Conservation (phyloP, 768 basidiomycete species). For the Paxillus ammoniavirescens region DNA sequence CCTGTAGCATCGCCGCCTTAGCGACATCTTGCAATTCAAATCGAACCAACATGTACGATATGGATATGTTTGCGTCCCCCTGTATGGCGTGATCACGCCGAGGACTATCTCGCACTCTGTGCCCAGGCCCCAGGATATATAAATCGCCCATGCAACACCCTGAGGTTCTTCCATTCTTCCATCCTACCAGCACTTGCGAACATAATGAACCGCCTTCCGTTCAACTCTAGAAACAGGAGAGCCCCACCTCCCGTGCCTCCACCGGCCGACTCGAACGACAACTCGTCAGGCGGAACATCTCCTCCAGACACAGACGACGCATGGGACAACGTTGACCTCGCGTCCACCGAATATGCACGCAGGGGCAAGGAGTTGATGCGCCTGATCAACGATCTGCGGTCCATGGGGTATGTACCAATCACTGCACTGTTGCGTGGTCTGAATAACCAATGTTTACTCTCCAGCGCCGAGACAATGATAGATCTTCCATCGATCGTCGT, state of each 20-base stretch:
- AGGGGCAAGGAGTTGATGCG: slow-evolving; percentile 39
- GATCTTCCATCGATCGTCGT: slow-evolving; percentile 53
- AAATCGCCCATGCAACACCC: background rate
- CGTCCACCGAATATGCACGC: slow-evolving; percentile 39
- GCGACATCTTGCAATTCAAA: too few species aligned
- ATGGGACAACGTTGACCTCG: slow-evolving; percentile 19
- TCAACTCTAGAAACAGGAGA: slow-evolving; percentile 15
- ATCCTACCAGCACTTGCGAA: background rate
- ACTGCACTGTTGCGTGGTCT: background rate
- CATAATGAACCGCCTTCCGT: slow-evolving; percentile 1
- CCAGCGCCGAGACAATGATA: slow-evolving; percentile 38
- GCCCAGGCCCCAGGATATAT: background rate
- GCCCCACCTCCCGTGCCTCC: background rate
- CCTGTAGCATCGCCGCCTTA: too few species aligned
- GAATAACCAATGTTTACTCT: background rate
- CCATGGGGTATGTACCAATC: slow-evolving; percentile 35
- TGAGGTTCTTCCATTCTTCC: background rate
- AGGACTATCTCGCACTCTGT: background rate
- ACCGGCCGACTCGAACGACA: too few species aligned
- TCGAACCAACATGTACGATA: too few species aligned
- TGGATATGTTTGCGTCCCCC: too few species aligned
- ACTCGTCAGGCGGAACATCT: background rate
- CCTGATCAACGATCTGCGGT: slow-evolving; percentile 38
- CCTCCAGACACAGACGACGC: slow-evolving; percentile 7
- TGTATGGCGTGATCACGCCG: background rate